Conservation (phyloP, 352 stramenopile species). For the Phytophthora lateralis region DNA sequence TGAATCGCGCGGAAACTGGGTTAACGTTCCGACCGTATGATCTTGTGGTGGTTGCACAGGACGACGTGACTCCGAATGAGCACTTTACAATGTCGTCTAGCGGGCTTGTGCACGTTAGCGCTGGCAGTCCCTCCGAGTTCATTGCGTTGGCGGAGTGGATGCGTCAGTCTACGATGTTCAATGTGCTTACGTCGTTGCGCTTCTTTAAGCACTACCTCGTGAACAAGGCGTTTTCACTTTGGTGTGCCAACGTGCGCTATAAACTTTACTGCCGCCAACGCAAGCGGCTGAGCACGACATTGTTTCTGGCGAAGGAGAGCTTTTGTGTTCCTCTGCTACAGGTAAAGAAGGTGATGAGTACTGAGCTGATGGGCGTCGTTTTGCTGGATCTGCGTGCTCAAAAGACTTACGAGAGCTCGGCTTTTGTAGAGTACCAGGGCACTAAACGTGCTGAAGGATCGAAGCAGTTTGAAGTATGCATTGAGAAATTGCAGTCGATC, state of each 20-base stretch:
- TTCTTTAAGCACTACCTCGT: conserved; percentile 96
- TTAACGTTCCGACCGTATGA: conserved; percentile 92
- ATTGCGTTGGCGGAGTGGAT: conserved; percentile 95
- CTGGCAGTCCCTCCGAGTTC: conserved; percentile 90
- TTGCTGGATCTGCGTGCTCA: conserved; percentile 85
- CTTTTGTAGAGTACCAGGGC: conserved; percentile 92
- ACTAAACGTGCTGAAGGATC: conserved; percentile 84
- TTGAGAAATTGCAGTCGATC: conserved; percentile 91
- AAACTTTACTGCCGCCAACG: conserved; percentile 92
- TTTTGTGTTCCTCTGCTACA: conserved; percentile 90
- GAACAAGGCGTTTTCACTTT: conserved; percentile 91
- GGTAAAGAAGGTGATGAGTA: conserved; percentile 89
- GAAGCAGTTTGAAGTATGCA: conserved; percentile 91
- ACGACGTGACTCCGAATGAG: conserved; percentile 77
- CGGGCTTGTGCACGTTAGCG: conserved; percentile 76
- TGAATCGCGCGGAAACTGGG: conserved; percentile 80
- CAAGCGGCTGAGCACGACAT: conserved; percentile 72
- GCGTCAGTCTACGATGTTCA: conserved; percentile 94
- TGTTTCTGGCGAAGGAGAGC: conserved; percentile 92
- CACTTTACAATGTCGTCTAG: conserved; percentile 93
- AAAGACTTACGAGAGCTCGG: conserved; percentile 88
- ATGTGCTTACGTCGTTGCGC: conserved; percentile 92
- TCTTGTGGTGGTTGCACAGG: conserved; percentile 85
- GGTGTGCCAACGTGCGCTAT: conserved; percentile 89
- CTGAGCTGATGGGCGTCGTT: conserved; percentile 82